Base-by-base conservation (phyloP, 345 rosid genomes). In the Capsella bursapastoris region DNA sequence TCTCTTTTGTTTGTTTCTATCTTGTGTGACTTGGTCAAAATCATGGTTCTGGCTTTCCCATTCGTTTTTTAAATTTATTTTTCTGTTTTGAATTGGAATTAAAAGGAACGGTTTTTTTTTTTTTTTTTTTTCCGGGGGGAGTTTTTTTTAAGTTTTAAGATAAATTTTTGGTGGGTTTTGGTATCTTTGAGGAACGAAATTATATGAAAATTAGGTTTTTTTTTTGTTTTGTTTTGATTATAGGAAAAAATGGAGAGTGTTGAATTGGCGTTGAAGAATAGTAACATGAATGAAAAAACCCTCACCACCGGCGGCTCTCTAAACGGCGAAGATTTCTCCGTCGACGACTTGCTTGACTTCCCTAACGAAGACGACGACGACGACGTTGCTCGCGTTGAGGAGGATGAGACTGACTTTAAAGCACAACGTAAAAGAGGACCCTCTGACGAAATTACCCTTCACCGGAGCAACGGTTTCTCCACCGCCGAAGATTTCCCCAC, bases 301-400 rank as follows among this genome's bases (percentile, higher is more conserved):
- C 75, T 68, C 4, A 77, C 75, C 4, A 77, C 73, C 49, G 57
- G 64, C 53, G 34, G 34, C 40, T 66, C 71, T 41, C 83, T 72
- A 7, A 80, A 73, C 47, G 84, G 72, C 64, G 98, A 94, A 5
- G 96, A 86, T 28, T 86, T 82, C 66, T 82, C 80, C 7, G 91
- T 91, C 0, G 97, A 91, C 64, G 91, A 88, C 40, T 80, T 91
- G 55, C 82, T 91, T 35, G 95, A 94, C 82, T 87, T 94, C 55
- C 83, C 93, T 4, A 91, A 88, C 71, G 85, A 79, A 8, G 86
- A 88, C 74, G 88, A 81, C 10, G 87, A 83, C 25, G 87, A 83
- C 29, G 87, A 83, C 25, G 87, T 83, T 25, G 89, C 72, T 32
- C 80, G 84, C n/a, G 70, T 74, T 13, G 90, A 75, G 49, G 80